phyloP scores from a whole-genome alignment of 306 rosid genomes.

The Biancaea sappan region DNA sequence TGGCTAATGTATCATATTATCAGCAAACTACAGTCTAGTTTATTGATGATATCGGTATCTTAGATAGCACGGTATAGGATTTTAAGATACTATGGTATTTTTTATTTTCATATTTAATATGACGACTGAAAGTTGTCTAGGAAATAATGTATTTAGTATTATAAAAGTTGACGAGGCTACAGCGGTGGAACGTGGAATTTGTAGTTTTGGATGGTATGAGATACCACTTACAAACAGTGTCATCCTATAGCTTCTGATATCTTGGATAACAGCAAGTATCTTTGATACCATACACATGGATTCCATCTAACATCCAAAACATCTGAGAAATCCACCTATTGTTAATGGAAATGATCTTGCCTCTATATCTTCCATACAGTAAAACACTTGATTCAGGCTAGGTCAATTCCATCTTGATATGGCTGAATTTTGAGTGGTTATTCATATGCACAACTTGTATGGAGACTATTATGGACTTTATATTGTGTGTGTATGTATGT shows the following conservation, averaged over 20 bases:
- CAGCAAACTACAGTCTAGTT: neutral
- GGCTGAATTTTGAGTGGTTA: neutral
- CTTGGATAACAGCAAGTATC: too few relatives aligned
- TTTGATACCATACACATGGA: too few relatives aligned
- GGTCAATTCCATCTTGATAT: neutral
- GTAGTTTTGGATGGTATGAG: too few relatives aligned
- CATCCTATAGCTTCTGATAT: too few relatives aligned
- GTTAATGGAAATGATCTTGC: neutral
- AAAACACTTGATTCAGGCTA: neutral
- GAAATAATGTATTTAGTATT: too few relatives aligned
- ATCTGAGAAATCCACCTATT: neutral
- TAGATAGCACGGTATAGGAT: too few relatives aligned
- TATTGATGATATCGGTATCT: neutral
- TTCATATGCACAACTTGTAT: neutral
- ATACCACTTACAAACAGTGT: too few relatives aligned
- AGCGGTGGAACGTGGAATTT: too few relatives aligned
- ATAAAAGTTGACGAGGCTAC: too few relatives aligned
- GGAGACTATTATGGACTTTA: constrained; percentile 2
- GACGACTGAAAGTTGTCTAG: too few relatives aligned
- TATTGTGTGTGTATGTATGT: neutral
- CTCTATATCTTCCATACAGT: neutral
- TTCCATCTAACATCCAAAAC: neutral
- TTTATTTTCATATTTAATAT: too few relatives aligned
- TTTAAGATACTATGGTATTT: too few relatives aligned
- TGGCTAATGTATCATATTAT: neutral